Base-by-base conservation (phyloP, 202 grass and related monocot species). In the Dendrocalamus latiflorus region DNA sequence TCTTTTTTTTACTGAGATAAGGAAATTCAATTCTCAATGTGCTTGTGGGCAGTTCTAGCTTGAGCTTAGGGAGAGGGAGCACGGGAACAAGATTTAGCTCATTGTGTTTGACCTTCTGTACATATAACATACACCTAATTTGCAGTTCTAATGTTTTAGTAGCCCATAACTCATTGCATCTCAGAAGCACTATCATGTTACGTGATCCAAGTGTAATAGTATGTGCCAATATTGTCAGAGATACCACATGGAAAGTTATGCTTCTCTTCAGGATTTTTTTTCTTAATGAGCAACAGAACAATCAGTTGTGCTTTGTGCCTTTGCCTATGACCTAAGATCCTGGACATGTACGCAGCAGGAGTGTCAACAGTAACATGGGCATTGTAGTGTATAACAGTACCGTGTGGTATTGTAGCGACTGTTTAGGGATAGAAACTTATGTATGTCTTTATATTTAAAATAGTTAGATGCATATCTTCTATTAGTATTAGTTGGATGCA, bases 1-100 rank as follows among this genome's bases (percentile, higher is more conserved):
- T 72, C 65, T 78, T 42, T 17, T 74, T 85, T 72, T 85, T 62
- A 70, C 72, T 36, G 59, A 82, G 50, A 38, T 70, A 76, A 76
- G 48, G 81, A 63, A n/a, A n/a, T n/a, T n/a, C n/a, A 89, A 82
- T 78, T 49, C 12, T 41, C 11, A 72, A 16, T 59, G 12, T 64
- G 50, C 36, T 49, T 57, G 12, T 81, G 55, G 22, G 63, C 25
- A 9, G 13, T 63, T 59, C 56, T 65, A 72, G 26, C 47, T 58
- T 58, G 44, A 81, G 20, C 43, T 62, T 75, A n/a, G n/a, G n/a
- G n/a, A n/a, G n/a, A 80, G 72, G 67, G 49, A 77, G 41, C 47
- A 66, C 16, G 28, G 42, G 44, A 65, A 44, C 49, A 50, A 67
- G 38, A 70, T 77, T 41, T 60, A 48, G 12, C 41, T 36, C 65